Base-by-base conservation (phyloP, 2,329 filamentous ascomycete species). In the Raffaelea deltoideospora region DNA sequence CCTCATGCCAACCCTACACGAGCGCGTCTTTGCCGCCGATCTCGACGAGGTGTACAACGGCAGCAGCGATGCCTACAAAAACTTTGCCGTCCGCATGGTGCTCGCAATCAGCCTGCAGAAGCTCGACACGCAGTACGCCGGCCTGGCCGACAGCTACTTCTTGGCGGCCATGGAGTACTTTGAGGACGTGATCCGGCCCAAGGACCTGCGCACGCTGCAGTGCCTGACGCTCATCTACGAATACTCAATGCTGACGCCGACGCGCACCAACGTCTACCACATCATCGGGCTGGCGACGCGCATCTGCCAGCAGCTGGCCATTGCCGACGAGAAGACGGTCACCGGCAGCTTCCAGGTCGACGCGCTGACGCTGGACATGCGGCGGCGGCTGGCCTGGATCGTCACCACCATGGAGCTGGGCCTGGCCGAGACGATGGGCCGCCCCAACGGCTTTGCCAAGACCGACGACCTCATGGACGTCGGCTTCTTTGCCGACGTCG, bases 71-170 rank as follows among this genome's bases (percentile, higher is more conserved):
- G 68, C 85, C 1, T 88, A 87, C 53, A 78, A 87, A 51, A 86
- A 90, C 49, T 96, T 95, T 49, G 72, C 88, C 31, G 63, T 92
- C 35, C 78, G 84, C 40, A 87, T 96, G 74, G 84, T 95, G 37
- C 76, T 96, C 50, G 88, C 90, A 22, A 93, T 95, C 50, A 88
- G 85, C 53, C 72, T 96, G 57, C 88, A 96, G 57, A 94, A 92
- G 56, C 68, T 95, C 49, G 84, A 87, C 52, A 73, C 79, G 0
- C 77, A 83, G 45, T 96, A 90, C 55, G 86, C 87, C n/a, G 87
- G 87, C 19, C 64, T 96, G 21, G 88, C 90, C 22, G 88, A 96
- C 57, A 87, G 85, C 52, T 96, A 93, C 59, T 96, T 95, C 51
- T 68, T 95, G 18, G 82, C 87, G 19, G 88, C 88, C 5, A 76